Evolutionary conservation across 2,329 filamentous ascomycete genomes (phyloP).

Genomic region (Rhynchosporium agropyri): DNA sequence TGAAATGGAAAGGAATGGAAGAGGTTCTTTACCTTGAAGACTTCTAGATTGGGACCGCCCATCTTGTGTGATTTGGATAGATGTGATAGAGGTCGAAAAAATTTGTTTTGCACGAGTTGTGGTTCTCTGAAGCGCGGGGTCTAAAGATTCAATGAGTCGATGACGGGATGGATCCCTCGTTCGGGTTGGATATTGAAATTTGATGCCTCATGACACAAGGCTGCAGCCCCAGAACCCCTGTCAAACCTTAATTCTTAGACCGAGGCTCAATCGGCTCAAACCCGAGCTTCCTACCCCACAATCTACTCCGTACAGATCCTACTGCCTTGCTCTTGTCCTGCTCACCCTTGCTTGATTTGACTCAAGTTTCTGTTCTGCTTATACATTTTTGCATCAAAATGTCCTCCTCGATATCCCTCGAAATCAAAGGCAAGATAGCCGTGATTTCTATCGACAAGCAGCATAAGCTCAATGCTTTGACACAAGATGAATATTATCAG

Average conservation of each 20-base stretch:
- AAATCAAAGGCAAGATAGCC: slow-evolving; percentile 71
- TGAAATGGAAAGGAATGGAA: slow-evolving; percentile 11
- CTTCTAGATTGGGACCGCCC: slow-evolving; percentile 87
- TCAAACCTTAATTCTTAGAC: slow-evolving; percentile 13
- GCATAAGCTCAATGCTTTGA: slow-evolving; percentile 85
- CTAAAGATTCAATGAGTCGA: not conserved
- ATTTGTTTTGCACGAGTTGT: not conserved
- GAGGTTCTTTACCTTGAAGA: slow-evolving; percentile 75
- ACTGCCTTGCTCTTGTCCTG: no score
- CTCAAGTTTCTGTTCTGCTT: not conserved
- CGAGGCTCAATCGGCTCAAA: slow-evolving; percentile 25
- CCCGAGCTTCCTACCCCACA: slow-evolving; percentile 24
- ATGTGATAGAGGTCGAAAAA: slow-evolving; percentile 1
- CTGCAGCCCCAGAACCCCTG: slow-evolving; percentile 5
- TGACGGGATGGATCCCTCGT: no score
- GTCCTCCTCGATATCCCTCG: slow-evolving; percentile 45
- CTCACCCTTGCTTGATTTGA: no score
- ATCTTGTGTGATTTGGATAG: slow-evolving; percentile 49
- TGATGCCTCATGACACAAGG: slow-evolving; percentile 11
- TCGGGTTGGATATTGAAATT: slow-evolving; percentile 20
- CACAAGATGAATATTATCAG: slow-evolving; percentile 72
- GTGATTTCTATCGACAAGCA: slow-evolving; percentile 85
- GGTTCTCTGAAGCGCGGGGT: not conserved
- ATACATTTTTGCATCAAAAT: slow-evolving; percentile 21
- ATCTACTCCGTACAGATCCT: not conserved